Evolutionary conservation across 2,329 filamentous ascomycete species (phyloP).

Genomic region (Penicillium palitans): DNA sequence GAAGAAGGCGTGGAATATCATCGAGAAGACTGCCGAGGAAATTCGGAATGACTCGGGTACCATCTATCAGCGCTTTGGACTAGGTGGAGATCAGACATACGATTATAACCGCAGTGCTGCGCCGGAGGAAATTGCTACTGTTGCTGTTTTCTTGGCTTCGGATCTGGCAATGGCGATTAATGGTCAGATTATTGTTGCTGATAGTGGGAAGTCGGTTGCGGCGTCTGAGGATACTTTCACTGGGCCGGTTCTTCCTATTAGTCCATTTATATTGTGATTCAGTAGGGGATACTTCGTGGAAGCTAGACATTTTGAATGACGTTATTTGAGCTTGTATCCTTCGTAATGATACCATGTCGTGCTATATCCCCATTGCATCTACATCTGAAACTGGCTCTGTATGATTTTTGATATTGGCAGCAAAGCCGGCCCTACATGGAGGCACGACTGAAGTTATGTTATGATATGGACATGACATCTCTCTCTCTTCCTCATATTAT

Average conservation of each 20-base stretch:
- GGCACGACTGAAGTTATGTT: slow-evolving; percentile 7
- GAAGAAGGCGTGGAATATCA: not conserved
- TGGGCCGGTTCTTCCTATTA: not conserved
- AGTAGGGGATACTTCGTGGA: not conserved
- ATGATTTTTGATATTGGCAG: slow-evolving; percentile 13
- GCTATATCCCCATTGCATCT: not conserved
- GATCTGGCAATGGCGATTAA: not conserved
- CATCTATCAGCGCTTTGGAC: not conserved
- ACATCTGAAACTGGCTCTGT: slow-evolving; percentile 4
- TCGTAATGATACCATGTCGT: not conserved
- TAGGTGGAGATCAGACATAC: not conserved
- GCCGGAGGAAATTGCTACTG: not conserved
- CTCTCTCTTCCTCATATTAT: slow-evolving; percentile 13
- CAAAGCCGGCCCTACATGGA: slow-evolving; percentile 4
- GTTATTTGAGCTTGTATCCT: not conserved
- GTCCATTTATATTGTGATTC: not conserved
- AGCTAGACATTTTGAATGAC: not conserved
- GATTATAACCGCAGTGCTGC: not conserved
- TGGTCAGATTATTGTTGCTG: not conserved
- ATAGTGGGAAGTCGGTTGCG: not conserved
- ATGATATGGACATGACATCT: slow-evolving; percentile 13
- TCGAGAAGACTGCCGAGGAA: not conserved
- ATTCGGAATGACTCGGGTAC: not conserved
- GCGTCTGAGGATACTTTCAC: not conserved
- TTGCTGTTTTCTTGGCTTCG: not conserved